These are phyloP conservation scores for Steccherinum ochraceum DNA, from an alignment of 768 basidiomycete genomes.

Conservation along the genomic window DNA sequence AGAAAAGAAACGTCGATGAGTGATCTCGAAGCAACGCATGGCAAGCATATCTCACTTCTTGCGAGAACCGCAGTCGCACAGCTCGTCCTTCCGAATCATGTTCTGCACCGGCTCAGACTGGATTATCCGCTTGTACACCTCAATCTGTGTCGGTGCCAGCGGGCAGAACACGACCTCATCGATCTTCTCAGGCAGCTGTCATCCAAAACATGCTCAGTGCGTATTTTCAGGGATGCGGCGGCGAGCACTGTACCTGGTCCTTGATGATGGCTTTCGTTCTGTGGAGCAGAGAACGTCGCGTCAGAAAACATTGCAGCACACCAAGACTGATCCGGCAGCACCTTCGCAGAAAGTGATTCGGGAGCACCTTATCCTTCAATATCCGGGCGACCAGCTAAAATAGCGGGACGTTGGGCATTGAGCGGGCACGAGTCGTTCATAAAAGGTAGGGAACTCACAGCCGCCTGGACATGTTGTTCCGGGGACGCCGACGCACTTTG, in stretches of 20 bases:
- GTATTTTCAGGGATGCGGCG: background rate
- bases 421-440: background rate
- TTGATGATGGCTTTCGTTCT: constrained; percentile 76
- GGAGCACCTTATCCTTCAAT: constrained; percentile 64
- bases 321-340: constrained; percentile 15
- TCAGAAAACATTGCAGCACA: background rate
- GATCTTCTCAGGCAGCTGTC: constrained; percentile 76
- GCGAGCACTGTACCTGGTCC: constrained; percentile 41
- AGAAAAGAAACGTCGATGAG: background rate
- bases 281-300: constrained; percentile 1
- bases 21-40: background rate
- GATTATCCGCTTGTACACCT: constrained; percentile 69
- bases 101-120: constrained; percentile 61
- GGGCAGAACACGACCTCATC: constrained; percentile 96
- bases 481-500: constrained; percentile 63
- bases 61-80: constrained; percentile 63
- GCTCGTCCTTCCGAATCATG: constrained; percentile 63
- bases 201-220: background rate
- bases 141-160: constrained; percentile 61
- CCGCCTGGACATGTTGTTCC: constrained; percentile 50
- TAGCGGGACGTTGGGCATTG: background rate
- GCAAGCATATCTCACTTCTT: constrained; percentile 42
- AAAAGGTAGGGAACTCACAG: constrained; percentile 28
- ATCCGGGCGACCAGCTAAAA: constrained; percentile 50
- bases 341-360: constrained; percentile 81